Evolutionary conservation across 345 rosid species (phyloP), one percentile per base, ranked within the genome.

Genomic region (Punica granatum): DNA sequence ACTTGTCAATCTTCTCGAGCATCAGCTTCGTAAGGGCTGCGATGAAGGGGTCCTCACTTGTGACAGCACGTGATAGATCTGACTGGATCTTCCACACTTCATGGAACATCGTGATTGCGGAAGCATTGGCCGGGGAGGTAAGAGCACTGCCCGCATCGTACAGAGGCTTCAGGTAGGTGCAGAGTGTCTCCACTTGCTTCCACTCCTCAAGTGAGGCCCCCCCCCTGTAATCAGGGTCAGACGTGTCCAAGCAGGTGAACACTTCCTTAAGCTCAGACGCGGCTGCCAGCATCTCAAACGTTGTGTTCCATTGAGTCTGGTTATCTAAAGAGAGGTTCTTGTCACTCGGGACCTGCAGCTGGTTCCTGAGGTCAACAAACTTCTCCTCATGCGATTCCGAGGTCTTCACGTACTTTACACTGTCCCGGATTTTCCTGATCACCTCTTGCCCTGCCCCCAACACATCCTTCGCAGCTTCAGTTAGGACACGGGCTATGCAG

Each of bases 1-100:
- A 90, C 67, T 77, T 78, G 67, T 76, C 81, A n/a, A 88, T 77
- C 77, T 81, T 87, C 61, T 83, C 96, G 32, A 77, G 85, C 89
- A 93, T 79, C 64, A 73, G 72, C 73, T 78, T 84, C 35, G 89
- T 77, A 41, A 90, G 68, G 51, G 70, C 72, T 44, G 77, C 72
- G 31, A 80, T 65, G 58, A 77, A 84, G 26, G 94, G 83, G 76
- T 90, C 96, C 76, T 87, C 97, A 16, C 73, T 81, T 0, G 76
- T 54, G 28, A 76, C 77, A 0, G 80, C 81, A 63, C 90, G 86
- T 53, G 85, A 75, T 62, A 90, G 80, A 74, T 90, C 96, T 7
- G 90, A 76, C 56, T 85, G 92, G 37, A 90, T 87, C 84, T 84
- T 90, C 98, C 98, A 88, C 15, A 80, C 85, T 71, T 93, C 97